A percentile compares a stretch with the other conserved stretches of the same genome.
phyloP scores from a whole-genome alignment of 2,329 filamentous ascomycete species.

The Aspergillus niger region DNA sequence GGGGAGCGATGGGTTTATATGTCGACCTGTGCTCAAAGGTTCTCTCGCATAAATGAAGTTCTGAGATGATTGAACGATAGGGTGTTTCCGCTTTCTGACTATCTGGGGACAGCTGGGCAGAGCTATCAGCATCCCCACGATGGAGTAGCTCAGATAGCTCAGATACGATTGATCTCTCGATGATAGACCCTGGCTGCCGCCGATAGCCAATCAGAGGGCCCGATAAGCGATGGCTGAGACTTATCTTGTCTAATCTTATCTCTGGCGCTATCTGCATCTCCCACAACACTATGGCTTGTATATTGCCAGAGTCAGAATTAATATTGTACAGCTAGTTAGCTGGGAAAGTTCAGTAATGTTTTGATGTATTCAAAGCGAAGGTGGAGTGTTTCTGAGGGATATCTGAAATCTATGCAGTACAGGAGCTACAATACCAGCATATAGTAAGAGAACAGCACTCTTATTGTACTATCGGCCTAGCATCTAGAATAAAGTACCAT shows the following conservation, averaged over 20 bases:
- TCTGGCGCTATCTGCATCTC: background rate
- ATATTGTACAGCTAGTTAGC: no score
- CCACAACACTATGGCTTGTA: background rate
- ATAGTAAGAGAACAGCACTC: no score
- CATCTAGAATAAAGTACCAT: conserved; percentile 43
- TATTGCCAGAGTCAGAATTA: no score
- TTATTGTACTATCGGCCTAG: no score
- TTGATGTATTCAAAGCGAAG: no score
- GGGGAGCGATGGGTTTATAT: background rate
- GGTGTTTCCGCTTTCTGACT: background rate
- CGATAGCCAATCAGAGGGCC: background rate
- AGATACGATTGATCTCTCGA: background rate
- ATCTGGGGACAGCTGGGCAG: background rate
- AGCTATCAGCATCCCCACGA: background rate
- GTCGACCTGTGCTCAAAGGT: background rate
- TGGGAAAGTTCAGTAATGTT: no score
- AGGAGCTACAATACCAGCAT: no score
- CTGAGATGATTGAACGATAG: background rate
- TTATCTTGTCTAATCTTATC: conserved; percentile 14
- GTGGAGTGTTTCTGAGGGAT: no score
- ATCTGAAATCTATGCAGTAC: no score
- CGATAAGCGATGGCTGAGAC: background rate
- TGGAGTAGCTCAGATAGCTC: background rate
- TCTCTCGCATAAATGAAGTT: background rate
- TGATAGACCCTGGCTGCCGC: background rate